Evolutionary conservation across 805 yeast species (phyloP).

Genomic region (Lipomyces orientalis): DNA sequence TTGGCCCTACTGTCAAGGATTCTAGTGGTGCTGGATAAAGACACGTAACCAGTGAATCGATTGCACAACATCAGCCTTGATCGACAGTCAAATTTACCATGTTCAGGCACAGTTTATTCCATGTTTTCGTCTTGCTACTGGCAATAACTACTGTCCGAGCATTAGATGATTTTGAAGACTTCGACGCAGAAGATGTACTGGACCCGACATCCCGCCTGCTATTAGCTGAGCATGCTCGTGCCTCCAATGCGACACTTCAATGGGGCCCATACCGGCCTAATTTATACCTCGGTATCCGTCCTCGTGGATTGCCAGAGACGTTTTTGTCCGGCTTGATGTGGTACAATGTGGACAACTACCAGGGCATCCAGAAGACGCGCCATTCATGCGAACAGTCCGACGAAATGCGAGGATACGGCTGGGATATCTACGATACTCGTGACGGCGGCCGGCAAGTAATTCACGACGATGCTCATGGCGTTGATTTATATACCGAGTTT

Average conservation of each 20-base stretch:
- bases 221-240: slow-evolving; percentile 44
- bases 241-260: slow-evolving; percentile 58
- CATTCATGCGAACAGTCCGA: slow-evolving; percentile 79
- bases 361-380: slow-evolving; percentile 58
- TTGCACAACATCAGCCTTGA: neutral
- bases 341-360: slow-evolving; percentile 69
- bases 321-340: slow-evolving; percentile 84
- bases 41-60: neutral
- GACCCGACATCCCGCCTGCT: neutral
- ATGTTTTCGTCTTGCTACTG: neutral
- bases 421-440: slow-evolving; percentile 89
- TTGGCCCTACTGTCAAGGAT: neutral
- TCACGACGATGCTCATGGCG: slow-evolving; percentile 65
- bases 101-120: neutral
- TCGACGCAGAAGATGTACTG: neutral
- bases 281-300: slow-evolving; percentile 82
- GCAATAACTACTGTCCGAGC: neutral
- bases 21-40: no score
- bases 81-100: neutral
- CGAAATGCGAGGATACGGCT: slow-evolving; percentile 73
- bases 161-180: neutral
- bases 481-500: slow-evolving; percentile 72
- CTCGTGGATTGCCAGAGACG: slow-evolving; percentile 72
- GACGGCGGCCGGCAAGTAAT: slow-evolving; percentile 82
- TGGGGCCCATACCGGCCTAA: slow-evolving; percentile 97